A percentile compares a stretch with the other conserved stretches of the same genome.
Evolutionary conservation across 2,329 filamentous ascomycete species (phyloP).

Genomic region (Beauveria sp.): DNA sequence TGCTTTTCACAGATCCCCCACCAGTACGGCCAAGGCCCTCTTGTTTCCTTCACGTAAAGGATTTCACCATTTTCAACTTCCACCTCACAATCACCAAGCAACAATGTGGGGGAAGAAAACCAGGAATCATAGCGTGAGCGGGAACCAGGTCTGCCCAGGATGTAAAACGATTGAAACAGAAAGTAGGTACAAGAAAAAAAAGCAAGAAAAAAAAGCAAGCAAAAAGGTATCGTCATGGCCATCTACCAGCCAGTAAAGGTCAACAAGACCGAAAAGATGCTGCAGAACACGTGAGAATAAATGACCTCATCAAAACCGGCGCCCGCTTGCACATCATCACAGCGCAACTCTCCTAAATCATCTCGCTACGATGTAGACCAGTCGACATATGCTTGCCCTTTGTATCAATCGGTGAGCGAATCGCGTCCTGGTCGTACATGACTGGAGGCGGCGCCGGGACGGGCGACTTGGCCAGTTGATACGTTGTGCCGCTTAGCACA

Average conservation of each 20-base stretch:
- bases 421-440: conserved; percentile 29
- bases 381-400: conserved; percentile 37
- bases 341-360: conserved; percentile 36
- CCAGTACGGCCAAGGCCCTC: neutral
- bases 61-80: neutral
- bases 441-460: conserved; percentile 23
- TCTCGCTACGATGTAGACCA: conserved; percentile 46
- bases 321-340: neutral
- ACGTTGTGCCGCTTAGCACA: conserved; percentile 3
- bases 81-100: neutral
- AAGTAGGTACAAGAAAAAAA: conserved; percentile 6
- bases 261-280: neutral
- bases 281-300: neutral
- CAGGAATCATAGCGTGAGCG: neutral
- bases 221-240: conserved; percentile 8
- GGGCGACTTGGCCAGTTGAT: conserved; percentile 2
- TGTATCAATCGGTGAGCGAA: conserved; percentile 26
- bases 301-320: neutral
- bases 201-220: neutral
- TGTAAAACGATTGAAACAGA: conserved; percentile 8
- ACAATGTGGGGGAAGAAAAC: neutral
- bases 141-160: neutral
- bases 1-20: neutral
- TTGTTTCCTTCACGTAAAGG: neutral
- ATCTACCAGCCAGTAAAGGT: neutral